These are phyloP conservation scores for Xylariomycetidae sp. DNA, from an alignment of 2,329 filamentous ascomycete genomes.

Conservation along the genomic window DNA sequence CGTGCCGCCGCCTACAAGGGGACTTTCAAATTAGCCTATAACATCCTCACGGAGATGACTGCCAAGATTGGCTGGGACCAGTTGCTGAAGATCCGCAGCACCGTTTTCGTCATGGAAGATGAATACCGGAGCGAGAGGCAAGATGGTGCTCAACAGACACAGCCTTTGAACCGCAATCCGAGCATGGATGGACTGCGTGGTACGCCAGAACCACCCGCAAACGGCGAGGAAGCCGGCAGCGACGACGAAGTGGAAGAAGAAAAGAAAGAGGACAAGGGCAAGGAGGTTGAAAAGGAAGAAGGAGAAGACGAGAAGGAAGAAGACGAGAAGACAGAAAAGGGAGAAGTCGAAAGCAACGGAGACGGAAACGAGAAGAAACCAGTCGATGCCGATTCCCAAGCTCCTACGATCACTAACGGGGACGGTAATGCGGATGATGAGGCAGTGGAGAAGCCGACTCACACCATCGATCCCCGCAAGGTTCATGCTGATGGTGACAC, in stretches of 20 bases:
- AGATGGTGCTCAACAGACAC: constrained; percentile 42
- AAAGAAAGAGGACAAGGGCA: constrained; percentile 22
- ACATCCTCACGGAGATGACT: constrained; percentile 89
- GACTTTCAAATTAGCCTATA: constrained; percentile 92
- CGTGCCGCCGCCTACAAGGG: constrained; percentile 88
- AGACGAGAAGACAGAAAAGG: constrained; percentile 27
- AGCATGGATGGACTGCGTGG: constrained; percentile 74
- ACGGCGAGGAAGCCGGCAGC: constrained; percentile 34
- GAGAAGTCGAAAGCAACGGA: constrained; percentile 28
- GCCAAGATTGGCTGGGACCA: constrained; percentile 98
- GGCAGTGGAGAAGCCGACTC: constrained; percentile 68
- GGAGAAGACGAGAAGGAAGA: constrained; percentile 30
- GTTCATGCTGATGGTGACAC: constrained; percentile 59
- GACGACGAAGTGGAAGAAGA: constrained; percentile 30
- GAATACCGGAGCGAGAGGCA: constrained; percentile 90
- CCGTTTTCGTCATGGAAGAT: constrained; percentile 99
- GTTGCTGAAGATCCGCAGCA: constrained; percentile 86
- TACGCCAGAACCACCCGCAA: constrained; percentile 54
- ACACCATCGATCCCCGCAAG: constrained; percentile 70
- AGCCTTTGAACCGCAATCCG: constrained; percentile 58
- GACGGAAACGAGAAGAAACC: constrained; percentile 28
- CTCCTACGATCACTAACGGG: constrained; percentile 32
- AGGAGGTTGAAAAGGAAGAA: no score
- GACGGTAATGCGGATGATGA: constrained; percentile 26
- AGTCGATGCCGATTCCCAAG: constrained; percentile 27